Conservation (phyloP, 495 filamentous ascomycete species). For the Jackrogersella minutella region DNA sequence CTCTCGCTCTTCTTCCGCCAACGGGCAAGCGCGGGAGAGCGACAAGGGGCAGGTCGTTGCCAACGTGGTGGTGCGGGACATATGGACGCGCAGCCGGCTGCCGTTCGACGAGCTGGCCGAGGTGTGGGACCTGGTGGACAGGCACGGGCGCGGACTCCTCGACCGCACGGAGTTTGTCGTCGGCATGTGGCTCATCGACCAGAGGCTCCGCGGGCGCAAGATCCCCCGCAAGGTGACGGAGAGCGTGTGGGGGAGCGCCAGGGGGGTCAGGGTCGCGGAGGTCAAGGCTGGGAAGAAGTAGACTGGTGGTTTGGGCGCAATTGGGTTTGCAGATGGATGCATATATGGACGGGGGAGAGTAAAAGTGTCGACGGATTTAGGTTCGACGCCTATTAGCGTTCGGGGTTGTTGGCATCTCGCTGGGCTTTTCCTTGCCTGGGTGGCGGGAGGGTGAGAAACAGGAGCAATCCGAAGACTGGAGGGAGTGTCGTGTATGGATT, state of each 20-base stretch:
- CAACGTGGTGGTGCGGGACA: slow-evolving; percentile 83
- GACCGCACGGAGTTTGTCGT: slow-evolving; percentile 88
- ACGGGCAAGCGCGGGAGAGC: neutral
- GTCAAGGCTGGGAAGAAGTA: slow-evolving; percentile 26
- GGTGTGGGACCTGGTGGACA: slow-evolving; percentile 87
- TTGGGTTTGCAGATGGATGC: neutral
- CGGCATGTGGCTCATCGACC: slow-evolving; percentile 94
- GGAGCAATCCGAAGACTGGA: neutral
- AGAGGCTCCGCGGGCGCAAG: slow-evolving; percentile 86
- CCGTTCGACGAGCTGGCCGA: slow-evolving; percentile 72
- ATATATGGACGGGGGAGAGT: neutral
- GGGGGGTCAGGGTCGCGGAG: slow-evolving; percentile 55
- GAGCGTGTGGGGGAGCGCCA: slow-evolving; percentile 88
- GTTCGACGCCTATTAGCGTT: neutral
- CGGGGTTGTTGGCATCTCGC: neutral
- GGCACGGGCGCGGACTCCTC: slow-evolving; percentile 65
- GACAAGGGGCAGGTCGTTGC: slow-evolving; percentile 64
- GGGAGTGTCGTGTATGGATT: neutral
- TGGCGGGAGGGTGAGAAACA: neutral
- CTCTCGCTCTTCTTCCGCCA: neutral
- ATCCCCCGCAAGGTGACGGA: slow-evolving; percentile 78
- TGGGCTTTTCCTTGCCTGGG: neutral
- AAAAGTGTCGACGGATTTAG: neutral
- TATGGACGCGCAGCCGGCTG: slow-evolving; percentile 83
- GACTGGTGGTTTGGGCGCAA: neutral